Conservation (phyloP, 495 filamentous ascomycete species). For the Elasticomyces elasticus region DNA sequence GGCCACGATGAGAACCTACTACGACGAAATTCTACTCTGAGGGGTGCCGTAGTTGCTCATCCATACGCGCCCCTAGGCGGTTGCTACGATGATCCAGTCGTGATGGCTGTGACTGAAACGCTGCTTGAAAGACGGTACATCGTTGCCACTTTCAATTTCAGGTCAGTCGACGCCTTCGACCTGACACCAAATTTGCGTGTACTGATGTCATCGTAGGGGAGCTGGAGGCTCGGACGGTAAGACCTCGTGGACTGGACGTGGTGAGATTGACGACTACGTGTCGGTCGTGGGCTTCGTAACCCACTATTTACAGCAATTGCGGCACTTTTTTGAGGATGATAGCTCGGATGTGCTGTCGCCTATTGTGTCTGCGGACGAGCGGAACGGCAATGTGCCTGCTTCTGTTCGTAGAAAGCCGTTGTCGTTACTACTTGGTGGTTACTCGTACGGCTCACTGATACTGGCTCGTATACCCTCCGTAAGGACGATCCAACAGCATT, state of each 20-base stretch:
- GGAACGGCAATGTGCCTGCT: background rate
- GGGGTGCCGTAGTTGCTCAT: constrained; percentile 75
- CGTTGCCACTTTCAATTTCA: constrained; percentile 87
- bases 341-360: background rate
- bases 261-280: constrained; percentile 71
- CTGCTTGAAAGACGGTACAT: constrained; percentile 59
- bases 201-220: constrained; percentile 46
- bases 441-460: constrained; percentile 86
- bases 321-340: constrained; percentile 10
- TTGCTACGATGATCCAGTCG: constrained; percentile 70
- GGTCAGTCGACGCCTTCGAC: constrained; percentile 40
- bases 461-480: constrained; percentile 59
- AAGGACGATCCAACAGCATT: constrained; percentile 46
- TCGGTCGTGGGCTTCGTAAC: constrained; percentile 69
- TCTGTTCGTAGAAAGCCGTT: background rate
- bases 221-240: constrained; percentile 62
- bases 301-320: constrained; percentile 50
- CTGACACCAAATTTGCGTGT: background rate
- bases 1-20: constrained; percentile 9
- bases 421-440: constrained; percentile 60
- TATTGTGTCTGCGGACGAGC: background rate
- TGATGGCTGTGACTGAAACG: constrained; percentile 50
- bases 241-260: constrained; percentile 75
- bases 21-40: constrained; percentile 32
- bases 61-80: constrained; percentile 86